These are phyloP conservation scores for Penicillium janthinellum DNA, from an alignment of 2,329 filamentous ascomycete species.

Conservation along the genomic window DNA sequence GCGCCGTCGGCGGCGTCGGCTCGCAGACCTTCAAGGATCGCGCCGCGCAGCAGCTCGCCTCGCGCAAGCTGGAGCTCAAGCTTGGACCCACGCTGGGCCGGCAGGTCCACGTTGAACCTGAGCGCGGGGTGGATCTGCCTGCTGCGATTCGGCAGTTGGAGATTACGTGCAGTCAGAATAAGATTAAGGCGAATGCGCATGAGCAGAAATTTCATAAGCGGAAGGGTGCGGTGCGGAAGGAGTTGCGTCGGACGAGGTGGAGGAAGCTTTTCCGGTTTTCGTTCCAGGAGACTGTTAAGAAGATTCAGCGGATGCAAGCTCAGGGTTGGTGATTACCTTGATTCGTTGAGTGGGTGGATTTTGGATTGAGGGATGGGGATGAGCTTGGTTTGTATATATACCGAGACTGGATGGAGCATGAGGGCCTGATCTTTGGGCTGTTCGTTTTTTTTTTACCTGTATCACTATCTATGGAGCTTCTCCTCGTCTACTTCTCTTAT, in stretches of 20 bases:
- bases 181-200: slow-evolving; percentile 33
- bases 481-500: slow-evolving; percentile 10
- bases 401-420: slow-evolving; percentile 12
- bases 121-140: slow-evolving; percentile 34
- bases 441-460: slow-evolving; percentile 17
- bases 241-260: slow-evolving; percentile 43
- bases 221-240: slow-evolving; percentile 46
- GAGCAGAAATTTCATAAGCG: slow-evolving; percentile 47
- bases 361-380: background rate
- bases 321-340: slow-evolving; percentile 47
- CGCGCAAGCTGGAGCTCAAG: slow-evolving; percentile 37
- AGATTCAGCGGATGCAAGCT: slow-evolving; percentile 47
- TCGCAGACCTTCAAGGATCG: slow-evolving; percentile 7
- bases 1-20: slow-evolving; percentile 24
- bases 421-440: background rate
- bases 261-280: slow-evolving; percentile 48
- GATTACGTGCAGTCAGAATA: slow-evolving; percentile 34
- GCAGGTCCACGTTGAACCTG: slow-evolving; percentile 38
- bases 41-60: slow-evolving; percentile 18
- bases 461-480: slow-evolving; percentile 13
- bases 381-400: slow-evolving; percentile 21
- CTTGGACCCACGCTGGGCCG: slow-evolving; percentile 42
- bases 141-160: slow-evolving; percentile 33
- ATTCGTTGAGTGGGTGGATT: background rate
- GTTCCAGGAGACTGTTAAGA: slow-evolving; percentile 44